These are phyloP conservation scores for Thelephora aurantiotincta DNA, from an alignment of 768 basidiomycete genomes.

Conservation along the genomic window DNA sequence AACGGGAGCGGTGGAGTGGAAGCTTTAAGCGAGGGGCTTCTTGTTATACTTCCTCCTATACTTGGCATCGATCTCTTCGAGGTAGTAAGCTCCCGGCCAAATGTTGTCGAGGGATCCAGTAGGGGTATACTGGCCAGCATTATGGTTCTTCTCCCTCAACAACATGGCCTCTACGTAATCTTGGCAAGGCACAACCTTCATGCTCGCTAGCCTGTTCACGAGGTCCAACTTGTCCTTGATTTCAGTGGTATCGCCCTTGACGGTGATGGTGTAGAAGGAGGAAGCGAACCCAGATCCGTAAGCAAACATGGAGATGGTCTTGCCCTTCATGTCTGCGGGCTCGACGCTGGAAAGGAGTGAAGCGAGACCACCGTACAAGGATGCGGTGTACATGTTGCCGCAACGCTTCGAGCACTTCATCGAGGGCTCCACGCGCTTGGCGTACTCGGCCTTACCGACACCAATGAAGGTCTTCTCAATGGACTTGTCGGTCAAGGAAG, in stretches of 20 bases:
- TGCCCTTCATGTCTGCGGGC: conserved; percentile 56
- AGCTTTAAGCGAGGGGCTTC: conserved; percentile 17
- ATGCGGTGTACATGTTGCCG: conserved; percentile 98
- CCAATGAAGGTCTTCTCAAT: conserved; percentile 89
- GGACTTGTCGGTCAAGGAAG: conserved; percentile 83
- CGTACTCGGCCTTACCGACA: conserved; percentile 64
- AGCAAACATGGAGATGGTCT: conserved; percentile 89
- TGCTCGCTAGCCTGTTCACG: conserved; percentile 56
- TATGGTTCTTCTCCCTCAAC: conserved; percentile 97
- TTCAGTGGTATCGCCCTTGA: conserved; percentile 78
- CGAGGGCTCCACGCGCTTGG: conserved; percentile 58
- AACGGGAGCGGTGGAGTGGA: background rate
- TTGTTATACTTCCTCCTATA: conserved; percentile 80
- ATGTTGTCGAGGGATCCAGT: conserved; percentile 82
- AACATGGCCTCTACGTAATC: conserved; percentile 78
- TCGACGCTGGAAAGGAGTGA: conserved; percentile 67
- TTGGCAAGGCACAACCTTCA: conserved; percentile 86
- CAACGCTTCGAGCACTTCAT: conserved; percentile 84
- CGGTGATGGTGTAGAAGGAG: conserved; percentile 77
- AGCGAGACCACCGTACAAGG: conserved; percentile 87
- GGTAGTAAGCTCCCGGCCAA: conserved; percentile 90
- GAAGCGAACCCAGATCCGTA: conserved; percentile 95
- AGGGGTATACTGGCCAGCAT: conserved; percentile 73
- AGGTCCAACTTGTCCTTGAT: conserved; percentile 78
- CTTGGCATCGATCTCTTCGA: conserved; percentile 79